phyloP scores from a whole-genome alignment of 1,284 basidiomycete species.

The Austroboletus novae-zelandiae region DNA sequence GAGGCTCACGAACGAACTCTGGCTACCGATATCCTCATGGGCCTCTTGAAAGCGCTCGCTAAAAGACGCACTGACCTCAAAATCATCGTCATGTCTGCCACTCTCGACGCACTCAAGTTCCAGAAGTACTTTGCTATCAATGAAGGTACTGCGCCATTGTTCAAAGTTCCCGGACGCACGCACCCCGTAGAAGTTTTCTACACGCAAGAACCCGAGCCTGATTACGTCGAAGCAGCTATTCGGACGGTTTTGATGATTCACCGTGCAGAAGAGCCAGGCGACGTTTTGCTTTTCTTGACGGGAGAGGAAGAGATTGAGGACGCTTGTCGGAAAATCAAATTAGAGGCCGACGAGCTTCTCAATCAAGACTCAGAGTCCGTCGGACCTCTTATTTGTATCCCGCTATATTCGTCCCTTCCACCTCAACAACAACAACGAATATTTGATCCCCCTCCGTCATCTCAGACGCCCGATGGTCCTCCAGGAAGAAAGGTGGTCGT shows the following conservation, averaged over 20 bases:
- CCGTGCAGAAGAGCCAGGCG: constrained; percentile 91
- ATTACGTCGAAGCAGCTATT: constrained; percentile 97
- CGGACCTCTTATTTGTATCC: constrained; percentile 86
- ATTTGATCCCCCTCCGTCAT: constrained; percentile 82
- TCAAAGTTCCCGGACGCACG: constrained; percentile 95
- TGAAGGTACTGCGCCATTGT: constrained; percentile 71
- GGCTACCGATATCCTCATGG: constrained; percentile 98
- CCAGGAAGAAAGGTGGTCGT: constrained; percentile 93
- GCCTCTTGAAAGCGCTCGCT: constrained; percentile 76
- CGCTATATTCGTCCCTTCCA: constrained; percentile 92
- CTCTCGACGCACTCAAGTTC: constrained; percentile 96
- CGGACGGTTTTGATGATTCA: constrained; percentile 98
- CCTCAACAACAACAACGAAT: constrained; percentile 94
- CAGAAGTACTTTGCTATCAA: constrained; percentile 89
- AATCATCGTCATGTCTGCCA: constrained; percentile 98
- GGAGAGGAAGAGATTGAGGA: constrained; percentile 99
- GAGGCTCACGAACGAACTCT: constrained; percentile 99
- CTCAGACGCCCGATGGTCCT: constrained; percentile 64
- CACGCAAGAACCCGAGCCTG: constrained; percentile 92
- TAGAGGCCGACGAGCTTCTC: constrained; percentile 81
- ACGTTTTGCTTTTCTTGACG: constrained; percentile 93
- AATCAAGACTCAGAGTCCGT: constrained; percentile 73
- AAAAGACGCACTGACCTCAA: constrained; percentile 87
- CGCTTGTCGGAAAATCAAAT: constrained; percentile 89
- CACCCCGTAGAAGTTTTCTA: constrained; percentile 98